Evolutionary conservation across 805 yeast genomes (phyloP), one percentile per base, ranked within the genome.

Genomic region (Yarrowia sp.): DNA sequence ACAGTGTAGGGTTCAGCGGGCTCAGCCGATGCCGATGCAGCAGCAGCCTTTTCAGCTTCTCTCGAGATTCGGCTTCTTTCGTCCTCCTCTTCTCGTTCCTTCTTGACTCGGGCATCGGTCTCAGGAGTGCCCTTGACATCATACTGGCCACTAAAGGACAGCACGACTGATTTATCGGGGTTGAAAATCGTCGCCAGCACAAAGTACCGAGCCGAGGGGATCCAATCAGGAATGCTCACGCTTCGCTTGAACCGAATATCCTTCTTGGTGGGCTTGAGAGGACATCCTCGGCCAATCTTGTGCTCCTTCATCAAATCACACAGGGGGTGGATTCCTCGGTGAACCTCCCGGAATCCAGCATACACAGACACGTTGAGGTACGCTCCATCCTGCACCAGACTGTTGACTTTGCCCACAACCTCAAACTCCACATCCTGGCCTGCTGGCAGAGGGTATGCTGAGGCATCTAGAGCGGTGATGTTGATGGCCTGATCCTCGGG

Each of bases 341-440:
- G 51, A 4, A 58, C 50, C 51, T 58, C 42, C n/a, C 35, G 33
- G 36, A 58, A 43, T 1, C 64, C 64, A 5, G 51, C 32, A 28
- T 43, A 58, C 13, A 58, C 45, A 8, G 51, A n/a, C 35, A 58
- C 45, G 51, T 58, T 58, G 43, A 58, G 42, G 36, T 43, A 58
- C 7, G 64, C 64, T n/a, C 64, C 64, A 7, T 43, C 22, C 43
- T 58, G 43, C 3, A 58, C 28, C n/a, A 44, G 6, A 14, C 14
- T 9, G 42, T 58, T n/a, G 10, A 58, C 51, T 8, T 43, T 43
- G n/a, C 64, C 64, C 51, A 44, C 51, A 3, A 58, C 50, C 43
- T 58, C 64, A 22, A 58, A 43, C 64, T 58, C 64, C 15, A 58
- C 51, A 9, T 43, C 36, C 43, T 58, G 15, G 5, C 64, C 64